These are phyloP conservation scores for Bruguiera parviflora DNA, from an alignment of 345 rosid genomes.

Conservation along the genomic window DNA sequence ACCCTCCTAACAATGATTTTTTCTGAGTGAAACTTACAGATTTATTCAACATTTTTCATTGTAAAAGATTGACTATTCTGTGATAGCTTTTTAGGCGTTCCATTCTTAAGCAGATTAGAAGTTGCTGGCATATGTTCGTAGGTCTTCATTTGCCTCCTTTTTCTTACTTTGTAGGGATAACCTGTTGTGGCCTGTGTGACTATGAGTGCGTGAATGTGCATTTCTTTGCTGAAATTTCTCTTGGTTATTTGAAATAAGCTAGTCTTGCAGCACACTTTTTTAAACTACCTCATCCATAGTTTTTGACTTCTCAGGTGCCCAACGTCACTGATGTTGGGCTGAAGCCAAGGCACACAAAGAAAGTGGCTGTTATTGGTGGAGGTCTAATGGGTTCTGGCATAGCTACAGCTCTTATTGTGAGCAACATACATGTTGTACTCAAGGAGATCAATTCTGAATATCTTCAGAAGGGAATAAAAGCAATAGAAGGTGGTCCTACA, in stretches of 20 bases:
- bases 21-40: neutral
- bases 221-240: too few species aligned
- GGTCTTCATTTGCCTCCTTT: neutral
- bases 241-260: neutral
- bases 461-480: constrained; percentile 71
- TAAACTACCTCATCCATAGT: neutral
- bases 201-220: too few species aligned
- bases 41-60: neutral
- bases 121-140: neutral
- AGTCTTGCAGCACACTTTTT: neutral
- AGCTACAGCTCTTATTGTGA: constrained; percentile 67
- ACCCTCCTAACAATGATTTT: neutral
- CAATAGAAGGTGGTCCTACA: constrained; percentile 56
- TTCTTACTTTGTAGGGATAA: neutral
- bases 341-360: constrained; percentile 73
- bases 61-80: neutral
- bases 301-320: constrained; percentile 63
- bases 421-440: constrained; percentile 67
- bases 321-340: constrained; percentile 78
- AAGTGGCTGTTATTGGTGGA: constrained; percentile 95
- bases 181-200: too few species aligned
- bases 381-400: constrained; percentile 99
- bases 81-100: neutral
- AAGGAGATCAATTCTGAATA: constrained; percentile 85
- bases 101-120: neutral